Percentiles rank a stretch among this genome's conserved stretches.
phyloP scores from a whole-genome alignment of 768 basidiomycete genomes.

The Termitomyces sp. region DNA sequence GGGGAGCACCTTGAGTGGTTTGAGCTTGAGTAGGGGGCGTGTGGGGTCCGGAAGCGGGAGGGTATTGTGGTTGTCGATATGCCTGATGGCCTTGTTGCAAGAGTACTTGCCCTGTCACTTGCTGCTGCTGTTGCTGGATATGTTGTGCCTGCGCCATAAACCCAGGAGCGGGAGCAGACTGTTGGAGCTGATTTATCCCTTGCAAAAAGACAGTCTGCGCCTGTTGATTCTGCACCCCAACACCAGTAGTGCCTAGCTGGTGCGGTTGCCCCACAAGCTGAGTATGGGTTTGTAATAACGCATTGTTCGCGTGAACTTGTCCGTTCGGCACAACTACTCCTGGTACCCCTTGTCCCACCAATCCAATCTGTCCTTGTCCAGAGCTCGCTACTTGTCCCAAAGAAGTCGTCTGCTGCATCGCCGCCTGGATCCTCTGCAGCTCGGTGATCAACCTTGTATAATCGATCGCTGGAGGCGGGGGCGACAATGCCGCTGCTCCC shows the following conservation, averaged over 20 bases:
- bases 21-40: too few relatives aligned
- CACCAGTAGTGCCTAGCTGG: neutral
- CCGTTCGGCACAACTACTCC: neutral
- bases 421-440: constrained; percentile 18
- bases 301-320: constrained; percentile 7
- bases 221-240: neutral
- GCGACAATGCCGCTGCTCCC: neutral
- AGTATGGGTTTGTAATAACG: neutral
- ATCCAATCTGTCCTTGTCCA: neutral
- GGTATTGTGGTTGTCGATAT: neutral
- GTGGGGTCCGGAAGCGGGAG: neutral
- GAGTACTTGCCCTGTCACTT: neutral
- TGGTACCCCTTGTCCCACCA: neutral
- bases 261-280: neutral
- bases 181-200: neutral
- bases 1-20: neutral
- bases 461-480: constrained; percentile 11
- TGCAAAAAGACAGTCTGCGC: neutral
- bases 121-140: constrained; percentile 5
- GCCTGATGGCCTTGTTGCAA: neutral
- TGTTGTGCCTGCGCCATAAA: neutral
- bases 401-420: constrained; percentile 5
- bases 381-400: neutral
- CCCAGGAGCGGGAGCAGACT: neutral
- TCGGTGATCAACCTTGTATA: constrained; percentile 20